Base-by-base conservation (phyloP, 2,329 filamentous ascomycete genomes). In the Penicillium sp. region DNA sequence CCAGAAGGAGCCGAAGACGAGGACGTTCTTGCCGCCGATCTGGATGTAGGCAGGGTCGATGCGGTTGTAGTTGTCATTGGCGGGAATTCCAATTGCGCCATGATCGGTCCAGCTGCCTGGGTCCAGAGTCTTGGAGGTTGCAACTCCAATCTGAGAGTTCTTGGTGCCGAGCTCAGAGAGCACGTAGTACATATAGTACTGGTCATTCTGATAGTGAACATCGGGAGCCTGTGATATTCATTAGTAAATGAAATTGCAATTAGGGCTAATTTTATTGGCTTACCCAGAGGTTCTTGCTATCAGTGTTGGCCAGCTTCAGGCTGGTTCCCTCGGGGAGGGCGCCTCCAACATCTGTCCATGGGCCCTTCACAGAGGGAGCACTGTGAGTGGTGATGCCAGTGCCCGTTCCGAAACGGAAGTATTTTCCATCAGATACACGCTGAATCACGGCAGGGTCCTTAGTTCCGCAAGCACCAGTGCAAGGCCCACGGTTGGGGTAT, bases 1-100 rank as follows among this genome's bases (percentile, higher is more conserved):
- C 86, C 86, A 90, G 79, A 88, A 90, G n/a, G 83, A 87, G 45
- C 87, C 88, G 56, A 88, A 90, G 56, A 78, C 83, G 59, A 86
- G 71, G 54, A 79, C 77, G 59, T 79, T 78, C 9, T 60, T 65
- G 39, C 58, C 65, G 49, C 70, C 72, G 10, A 73, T 75, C 27
- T 71, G 63, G 57, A 84, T 69, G 36, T 85, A 72, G 61, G 82
- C 83, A 9, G 78, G 72, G 63, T 86, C 88, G 62, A 90, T 86
- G 48, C 81, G 79, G 61, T 86, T 86, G 72, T 83, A 86, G 9
- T 67, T 46, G 64, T 5, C 65, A 48, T 27, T 70, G 59, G 44
- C 80, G 77, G 39, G 72, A 43, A 75, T 54, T 4, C 70, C 70
- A 21, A 71, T 58, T 9, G 45, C 54, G 39, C 72, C 72, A 31